phyloP scores from a whole-genome alignment of 805 yeast species.

The Ogataea saltuana region DNA sequence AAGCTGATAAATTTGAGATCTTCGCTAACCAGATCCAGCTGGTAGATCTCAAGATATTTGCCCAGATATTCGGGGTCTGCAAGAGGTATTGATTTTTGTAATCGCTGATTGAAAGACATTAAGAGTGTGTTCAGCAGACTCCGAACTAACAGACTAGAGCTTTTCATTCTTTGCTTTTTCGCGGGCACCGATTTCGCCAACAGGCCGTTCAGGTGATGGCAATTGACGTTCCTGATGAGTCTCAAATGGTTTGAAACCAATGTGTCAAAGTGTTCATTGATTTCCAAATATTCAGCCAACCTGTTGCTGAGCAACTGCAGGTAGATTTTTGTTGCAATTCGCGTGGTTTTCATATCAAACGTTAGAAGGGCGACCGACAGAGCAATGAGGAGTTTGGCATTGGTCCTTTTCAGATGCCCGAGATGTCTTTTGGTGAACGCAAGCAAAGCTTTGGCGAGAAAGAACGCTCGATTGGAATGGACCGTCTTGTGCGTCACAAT shows the following conservation, averaged over 20 bases:
- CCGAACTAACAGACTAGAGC: slow-evolving; percentile 16
- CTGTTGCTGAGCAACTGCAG: slow-evolving; percentile 22
- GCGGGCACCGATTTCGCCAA: slow-evolving; percentile 7
- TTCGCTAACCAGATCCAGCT: slow-evolving; percentile 26
- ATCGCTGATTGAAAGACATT: slow-evolving; percentile 19
- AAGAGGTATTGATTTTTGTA: slow-evolving; percentile 19
- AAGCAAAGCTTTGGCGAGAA: slow-evolving; percentile 22
- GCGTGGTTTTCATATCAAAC: slow-evolving; percentile 20
- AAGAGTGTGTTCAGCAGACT: slow-evolving; percentile 24
- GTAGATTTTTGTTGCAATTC: slow-evolving; percentile 22
- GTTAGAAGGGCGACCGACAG: slow-evolving; percentile 19
- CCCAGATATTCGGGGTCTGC: slow-evolving; percentile 22
- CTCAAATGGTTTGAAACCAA: slow-evolving; percentile 14
- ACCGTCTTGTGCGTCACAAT: slow-evolving; percentile 23
- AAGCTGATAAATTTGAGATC: slow-evolving; percentile 24
- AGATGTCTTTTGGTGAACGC: slow-evolving; percentile 16
- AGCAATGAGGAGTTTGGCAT: slow-evolving; percentile 16
- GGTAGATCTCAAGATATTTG: slow-evolving; percentile 29
- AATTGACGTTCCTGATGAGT: slow-evolving; percentile 11
- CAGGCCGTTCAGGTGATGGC: slow-evolving; percentile 13
- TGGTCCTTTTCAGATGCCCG: not conserved
- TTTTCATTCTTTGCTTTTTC: slow-evolving; percentile 13
- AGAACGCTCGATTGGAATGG: slow-evolving; percentile 23
- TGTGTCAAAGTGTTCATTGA: slow-evolving; percentile 20
- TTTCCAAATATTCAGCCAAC: slow-evolving; percentile 14